Evolutionary conservation across 148 eudicot genomes (phyloP), one percentile per base, ranked within the genome.

Genomic region (Gaultheria prostrata): DNA sequence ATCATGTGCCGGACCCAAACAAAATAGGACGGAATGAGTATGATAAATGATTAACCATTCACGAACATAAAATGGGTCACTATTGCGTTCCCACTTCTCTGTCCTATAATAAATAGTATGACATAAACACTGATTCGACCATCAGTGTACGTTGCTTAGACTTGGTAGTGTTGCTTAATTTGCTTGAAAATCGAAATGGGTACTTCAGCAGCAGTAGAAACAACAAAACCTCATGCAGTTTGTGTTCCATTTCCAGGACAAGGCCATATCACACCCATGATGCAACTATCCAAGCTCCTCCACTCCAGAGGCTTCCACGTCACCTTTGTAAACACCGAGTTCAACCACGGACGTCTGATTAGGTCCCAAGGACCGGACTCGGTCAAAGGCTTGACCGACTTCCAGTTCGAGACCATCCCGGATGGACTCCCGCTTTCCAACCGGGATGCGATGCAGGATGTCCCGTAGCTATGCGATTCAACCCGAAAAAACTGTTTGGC

Each of bases 231-330:
- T 6, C 74, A 70, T 17, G 74, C 12, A 32, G 74, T 70, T 8
- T 18, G 26, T 8, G 69, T 63, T 24, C 69, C 69, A 9, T 63
- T 63, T 24, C 69, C 69, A 24, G 45, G 43, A 33, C 74, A 70
- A 70, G 74, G 74, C 43, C 74, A 70, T 33, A 3, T 70, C 18
- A 12, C 20, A 1, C 74, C 74, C 18, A 4, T 70, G 39, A 70
- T 70, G 74, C 74, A 70, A 32, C 74, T 70, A 15, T 30, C 74
- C 43, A 70, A 70, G 74, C 74, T 70, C 20, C 74, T 70, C 30
- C 74, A 70, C 74, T 70, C 45, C 30, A 70, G 45, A 70, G 74
- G 74, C 74, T 70, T 32, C 74, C 20, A 70, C 74, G 3, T 63
- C 69, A 63, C 69, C 30, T 63, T 63, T 3, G 69, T 63, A 28